Evolutionary conservation across 1,139 yeast genomes (phyloP).

Genomic region (Yamadazyma triangularis): DNA sequence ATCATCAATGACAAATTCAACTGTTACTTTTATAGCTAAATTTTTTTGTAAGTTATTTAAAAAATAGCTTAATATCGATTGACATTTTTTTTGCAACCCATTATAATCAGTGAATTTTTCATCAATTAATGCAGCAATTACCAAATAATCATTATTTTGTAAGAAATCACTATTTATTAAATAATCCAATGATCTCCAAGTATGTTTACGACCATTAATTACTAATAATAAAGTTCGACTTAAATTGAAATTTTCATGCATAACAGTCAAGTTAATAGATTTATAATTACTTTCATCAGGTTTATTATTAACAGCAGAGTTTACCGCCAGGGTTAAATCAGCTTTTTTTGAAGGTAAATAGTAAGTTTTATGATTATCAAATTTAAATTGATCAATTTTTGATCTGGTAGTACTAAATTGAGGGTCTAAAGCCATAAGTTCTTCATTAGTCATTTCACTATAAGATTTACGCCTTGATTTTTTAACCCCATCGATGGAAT

Average conservation of each 20-base stretch:
- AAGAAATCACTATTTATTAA: slow-evolving; percentile 18
- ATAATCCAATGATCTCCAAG: slow-evolving; percentile 46
- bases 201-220: slow-evolving; percentile 39
- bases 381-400: slow-evolving; percentile 35
- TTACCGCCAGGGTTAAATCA: slow-evolving; percentile 2
- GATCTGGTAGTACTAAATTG: slow-evolving; percentile 40
- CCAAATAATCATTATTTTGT: slow-evolving; percentile 35
- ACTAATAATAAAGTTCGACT: slow-evolving; percentile 33
- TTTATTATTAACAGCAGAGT: slow-evolving; percentile 3
- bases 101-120: slow-evolving; percentile 6
- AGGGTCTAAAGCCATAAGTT: slow-evolving; percentile 55
- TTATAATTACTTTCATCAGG: slow-evolving; percentile 28
- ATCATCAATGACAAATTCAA: slow-evolving; percentile 46
- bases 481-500: no score
- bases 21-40: slow-evolving; percentile 45
- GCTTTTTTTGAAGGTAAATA: slow-evolving; percentile 23
- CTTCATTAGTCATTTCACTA: slow-evolving; percentile 62
- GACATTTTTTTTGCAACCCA: slow-evolving; percentile 34
- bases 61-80: slow-evolving; percentile 36
- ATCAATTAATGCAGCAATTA: slow-evolving; percentile 38
- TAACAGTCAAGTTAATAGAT: slow-evolving; percentile 35
- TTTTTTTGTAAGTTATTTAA: slow-evolving; percentile 22
- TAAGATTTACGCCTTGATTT: slow-evolving; percentile 45
- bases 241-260: slow-evolving; percentile 25
- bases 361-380: slow-evolving; percentile 36